Evolutionary conservation across 495 filamentous ascomycete genomes (phyloP).

Genomic region (Penicillium silybi): DNA sequence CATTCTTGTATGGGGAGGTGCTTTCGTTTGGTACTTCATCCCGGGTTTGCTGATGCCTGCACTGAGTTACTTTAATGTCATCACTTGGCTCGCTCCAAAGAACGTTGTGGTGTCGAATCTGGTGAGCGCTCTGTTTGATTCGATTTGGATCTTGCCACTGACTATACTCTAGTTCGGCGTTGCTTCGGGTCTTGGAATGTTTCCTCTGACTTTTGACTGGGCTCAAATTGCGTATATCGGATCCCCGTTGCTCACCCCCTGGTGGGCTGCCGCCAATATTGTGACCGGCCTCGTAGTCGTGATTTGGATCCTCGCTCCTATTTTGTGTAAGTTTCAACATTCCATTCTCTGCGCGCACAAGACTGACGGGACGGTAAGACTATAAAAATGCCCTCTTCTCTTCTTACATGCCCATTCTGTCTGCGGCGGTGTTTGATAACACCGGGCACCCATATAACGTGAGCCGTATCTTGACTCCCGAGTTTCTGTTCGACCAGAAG

Average conservation of each 20-base stretch:
- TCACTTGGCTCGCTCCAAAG: slow-evolving; percentile 82
- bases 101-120: slow-evolving; percentile 57
- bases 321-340: slow-evolving; percentile 39
- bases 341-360: neutral
- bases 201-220: slow-evolving; percentile 89
- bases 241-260: slow-evolving; percentile 76
- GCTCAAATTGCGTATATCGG: slow-evolving; percentile 87
- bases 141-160: neutral
- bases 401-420: slow-evolving; percentile 74
- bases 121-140: slow-evolving; percentile 1
- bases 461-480: slow-evolving; percentile 65
- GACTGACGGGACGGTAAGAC: slow-evolving; percentile 32
- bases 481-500: slow-evolving; percentile 69
- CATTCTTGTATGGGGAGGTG: slow-evolving; percentile 58
- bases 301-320: slow-evolving; percentile 78
- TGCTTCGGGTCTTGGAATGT: slow-evolving; percentile 75
- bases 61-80: slow-evolving; percentile 80
- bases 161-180: slow-evolving; percentile 59
- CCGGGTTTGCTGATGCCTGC: slow-evolving; percentile 82
- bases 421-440: slow-evolving; percentile 73
- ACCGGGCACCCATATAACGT: slow-evolving; percentile 75
- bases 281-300: slow-evolving; percentile 74
- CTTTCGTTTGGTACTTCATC: slow-evolving; percentile 73
- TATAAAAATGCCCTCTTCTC: slow-evolving; percentile 75
- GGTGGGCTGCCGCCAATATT: slow-evolving; percentile 87